Evolutionary conservation across 2,329 filamentous ascomycete genomes (phyloP).

Genomic region (Ascochyta clinopodiicola): DNA sequence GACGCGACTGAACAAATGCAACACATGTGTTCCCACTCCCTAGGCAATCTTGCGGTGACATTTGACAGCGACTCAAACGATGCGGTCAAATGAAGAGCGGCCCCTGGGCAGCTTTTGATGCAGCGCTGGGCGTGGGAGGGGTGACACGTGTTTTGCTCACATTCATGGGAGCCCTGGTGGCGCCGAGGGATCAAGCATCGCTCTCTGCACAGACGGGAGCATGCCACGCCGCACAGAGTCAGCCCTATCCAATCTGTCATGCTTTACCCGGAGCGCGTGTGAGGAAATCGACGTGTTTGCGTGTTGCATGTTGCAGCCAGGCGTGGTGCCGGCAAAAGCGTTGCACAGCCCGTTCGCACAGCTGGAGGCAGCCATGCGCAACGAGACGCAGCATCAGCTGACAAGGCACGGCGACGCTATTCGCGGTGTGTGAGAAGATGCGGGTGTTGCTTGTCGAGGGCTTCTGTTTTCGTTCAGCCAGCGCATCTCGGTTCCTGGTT

Average conservation of each 20-base stretch:
- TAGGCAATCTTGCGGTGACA: conserved; percentile 1
- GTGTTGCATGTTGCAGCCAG: neutral
- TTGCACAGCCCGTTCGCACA: conserved; percentile 15
- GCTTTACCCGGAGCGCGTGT: neutral
- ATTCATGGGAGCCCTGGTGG: conserved; percentile 11
- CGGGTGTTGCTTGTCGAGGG: conserved; percentile 15
- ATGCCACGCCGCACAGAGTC: conserved; percentile 10
- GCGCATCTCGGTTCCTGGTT: conserved; percentile 29
- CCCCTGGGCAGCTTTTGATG: conserved; percentile 8
- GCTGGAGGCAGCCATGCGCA: conserved; percentile 7
- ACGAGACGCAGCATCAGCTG: too few relatives aligned
- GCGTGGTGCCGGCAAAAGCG: neutral
- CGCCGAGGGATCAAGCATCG: conserved; percentile 5
- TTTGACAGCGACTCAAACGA: neutral
- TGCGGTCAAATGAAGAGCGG: conserved; percentile 5
- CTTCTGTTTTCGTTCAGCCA: conserved; percentile 20
- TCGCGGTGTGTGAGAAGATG: conserved; percentile 11
- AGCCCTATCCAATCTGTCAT: conserved; percentile 40
- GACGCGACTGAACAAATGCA: conserved; percentile 1
- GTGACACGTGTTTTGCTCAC: conserved; percentile 19
- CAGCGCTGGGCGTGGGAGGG: conserved; percentile 7
- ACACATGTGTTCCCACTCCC: neutral
- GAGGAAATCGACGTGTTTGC: neutral
- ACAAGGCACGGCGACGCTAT: conserved; percentile 4
- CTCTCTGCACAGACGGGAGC: conserved; percentile 11